A percentile compares a stretch with the other conserved stretches of the same genome.
Conservation (phyloP, 192 early-diverging fungal genomes). For the Mortierella antarctica region DNA sequence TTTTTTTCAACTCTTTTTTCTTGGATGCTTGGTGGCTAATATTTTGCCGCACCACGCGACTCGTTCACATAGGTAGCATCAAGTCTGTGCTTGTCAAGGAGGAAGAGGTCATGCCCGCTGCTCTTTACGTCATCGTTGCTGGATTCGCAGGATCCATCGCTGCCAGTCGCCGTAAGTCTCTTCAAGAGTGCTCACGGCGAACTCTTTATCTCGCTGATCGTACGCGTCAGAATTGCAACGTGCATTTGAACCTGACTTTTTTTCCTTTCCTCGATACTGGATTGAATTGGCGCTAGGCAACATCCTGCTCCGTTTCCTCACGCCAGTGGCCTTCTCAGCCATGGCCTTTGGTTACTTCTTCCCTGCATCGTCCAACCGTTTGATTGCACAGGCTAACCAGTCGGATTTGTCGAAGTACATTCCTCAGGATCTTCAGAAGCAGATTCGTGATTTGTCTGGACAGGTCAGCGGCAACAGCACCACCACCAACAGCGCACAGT, state of each 20-base stretch:
- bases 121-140: conserved; percentile 49
- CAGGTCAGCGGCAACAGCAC: conserved; percentile 6
- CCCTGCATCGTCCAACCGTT: conserved; percentile 45
- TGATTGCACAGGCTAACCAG: conserved; percentile 42
- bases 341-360: conserved; percentile 54
- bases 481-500: conserved; percentile 8
- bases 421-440: conserved; percentile 46
- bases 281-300: conserved; percentile 13
- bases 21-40: background rate
- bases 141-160: conserved; percentile 50
- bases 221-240: background rate
- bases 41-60: background rate
- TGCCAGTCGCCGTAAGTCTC: conserved; percentile 40
- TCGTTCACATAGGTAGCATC: conserved; percentile 24
- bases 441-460: conserved; percentile 36
- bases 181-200: background rate
- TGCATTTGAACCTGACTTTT: background rate
- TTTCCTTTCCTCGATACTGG: background rate
- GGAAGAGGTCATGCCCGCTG: conserved; percentile 54
- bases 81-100: conserved; percentile 53
- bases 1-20: background rate
- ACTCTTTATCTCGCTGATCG: background rate
- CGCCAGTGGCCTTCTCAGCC: conserved; percentile 45
- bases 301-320: conserved; percentile 46
- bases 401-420: conserved; percentile 47